These are phyloP conservation scores for Parachlorella kessleri DNA, from an alignment of 139 green algal species.

Conservation along the genomic window DNA sequence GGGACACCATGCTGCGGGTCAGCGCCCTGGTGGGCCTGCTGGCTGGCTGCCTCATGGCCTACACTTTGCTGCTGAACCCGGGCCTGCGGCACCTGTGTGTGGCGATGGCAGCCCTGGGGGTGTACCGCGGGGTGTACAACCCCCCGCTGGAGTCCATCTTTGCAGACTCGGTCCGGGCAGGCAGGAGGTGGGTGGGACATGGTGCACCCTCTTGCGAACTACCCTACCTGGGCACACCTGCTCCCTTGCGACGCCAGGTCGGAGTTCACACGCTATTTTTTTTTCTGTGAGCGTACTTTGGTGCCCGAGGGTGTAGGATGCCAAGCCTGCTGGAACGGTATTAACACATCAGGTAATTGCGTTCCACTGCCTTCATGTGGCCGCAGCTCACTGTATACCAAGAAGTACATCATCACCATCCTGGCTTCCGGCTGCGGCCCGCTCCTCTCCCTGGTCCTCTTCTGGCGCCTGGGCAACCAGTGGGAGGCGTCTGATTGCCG, in stretches of 20 bases:
- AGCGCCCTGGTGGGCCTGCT: constrained; percentile 27
- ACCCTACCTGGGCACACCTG: no score
- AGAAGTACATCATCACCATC: constrained; percentile 25
- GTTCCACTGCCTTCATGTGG: no score
- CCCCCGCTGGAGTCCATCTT: constrained; percentile 22
- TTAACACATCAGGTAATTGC: no score
- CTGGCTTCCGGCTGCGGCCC: constrained; percentile 35
- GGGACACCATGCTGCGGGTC: constrained; percentile 35
- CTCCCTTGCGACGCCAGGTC: no score
- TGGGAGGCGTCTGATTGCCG: constrained; percentile 43
- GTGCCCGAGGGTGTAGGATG: no score
- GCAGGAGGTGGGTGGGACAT: no score
- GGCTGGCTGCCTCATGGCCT: constrained; percentile 2
- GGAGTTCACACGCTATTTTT: no score
- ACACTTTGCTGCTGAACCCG: background rate
- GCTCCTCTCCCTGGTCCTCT: constrained; percentile 38
- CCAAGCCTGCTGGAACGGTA: no score
- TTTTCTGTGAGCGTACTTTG: no score
- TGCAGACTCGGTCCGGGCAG: constrained; percentile 39
- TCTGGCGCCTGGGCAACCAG: constrained; percentile 42
- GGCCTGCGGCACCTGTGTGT: constrained; percentile 6
- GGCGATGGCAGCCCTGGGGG: constrained; percentile 21
- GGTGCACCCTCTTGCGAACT: no score
- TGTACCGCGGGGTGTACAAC: constrained; percentile 9
- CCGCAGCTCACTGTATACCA: constrained; percentile 41